These are phyloP conservation scores for Planoprotostelium fungivorum DNA, from an alignment of 78 protist genomes.

Conservation along the genomic window DNA sequence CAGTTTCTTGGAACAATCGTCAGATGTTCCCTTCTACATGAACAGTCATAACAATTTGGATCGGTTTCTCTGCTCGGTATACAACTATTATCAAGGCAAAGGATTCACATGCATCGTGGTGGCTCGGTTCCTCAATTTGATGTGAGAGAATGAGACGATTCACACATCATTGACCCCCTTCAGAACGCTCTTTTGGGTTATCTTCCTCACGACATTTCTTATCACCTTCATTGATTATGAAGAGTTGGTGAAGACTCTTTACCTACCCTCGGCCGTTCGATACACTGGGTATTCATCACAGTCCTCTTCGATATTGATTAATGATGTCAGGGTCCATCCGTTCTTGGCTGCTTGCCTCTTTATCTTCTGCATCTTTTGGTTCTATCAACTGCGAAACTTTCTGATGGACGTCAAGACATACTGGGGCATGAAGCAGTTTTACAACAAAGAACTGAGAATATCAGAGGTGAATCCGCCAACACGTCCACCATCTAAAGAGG, in stretches of 20 bases:
- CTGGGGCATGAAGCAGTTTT: neutral
- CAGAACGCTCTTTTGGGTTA: conserved; percentile 51
- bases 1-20: neutral
- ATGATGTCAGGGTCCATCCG: neutral
- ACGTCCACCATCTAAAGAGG: neutral
- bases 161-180: neutral
- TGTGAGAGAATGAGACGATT: conserved; percentile 5
- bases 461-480: neutral
- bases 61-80: conserved; percentile 33
- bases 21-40: neutral
- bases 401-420: neutral
- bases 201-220: conserved; percentile 46
- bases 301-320: conserved; percentile 6
- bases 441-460: neutral
- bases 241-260: conserved; percentile 4
- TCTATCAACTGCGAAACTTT: neutral
- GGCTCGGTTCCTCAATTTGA: conserved; percentile 22
- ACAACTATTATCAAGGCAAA: conserved; percentile 46
- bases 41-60: conserved; percentile 28
- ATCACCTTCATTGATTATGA: conserved; percentile 34
- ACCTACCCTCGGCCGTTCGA: conserved; percentile 11
- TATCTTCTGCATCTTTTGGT: neutral
- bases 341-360: neutral
- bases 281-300: conserved; percentile 33
- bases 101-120: conserved; percentile 39